Percentiles rank a stretch among this genome's conserved stretches.
phyloP scores from a whole-genome alignment of 2,329 filamentous ascomycete species.

The Stachybotrys chartarum region DNA sequence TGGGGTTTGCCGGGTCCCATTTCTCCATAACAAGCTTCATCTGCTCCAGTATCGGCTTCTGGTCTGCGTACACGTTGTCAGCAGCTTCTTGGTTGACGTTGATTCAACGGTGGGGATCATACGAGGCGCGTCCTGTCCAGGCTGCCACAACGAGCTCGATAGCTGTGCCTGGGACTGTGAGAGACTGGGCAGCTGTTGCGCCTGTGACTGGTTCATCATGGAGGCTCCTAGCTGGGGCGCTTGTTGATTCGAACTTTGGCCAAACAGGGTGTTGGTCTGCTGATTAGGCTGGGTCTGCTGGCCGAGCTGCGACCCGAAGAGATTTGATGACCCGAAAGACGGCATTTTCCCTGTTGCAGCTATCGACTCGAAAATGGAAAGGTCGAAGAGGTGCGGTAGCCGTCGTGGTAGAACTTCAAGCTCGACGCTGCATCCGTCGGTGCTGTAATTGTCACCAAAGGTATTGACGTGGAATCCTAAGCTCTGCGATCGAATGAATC shows the following conservation, averaged over 20 bases:
- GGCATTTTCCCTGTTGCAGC: background rate
- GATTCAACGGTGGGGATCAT: constrained; percentile 12
- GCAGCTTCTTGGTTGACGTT: background rate
- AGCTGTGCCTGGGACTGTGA: constrained; percentile 39
- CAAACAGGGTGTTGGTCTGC: constrained; percentile 18
- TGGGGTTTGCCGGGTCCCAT: constrained; percentile 63
- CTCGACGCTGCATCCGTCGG: background rate
- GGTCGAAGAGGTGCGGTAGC: background rate
- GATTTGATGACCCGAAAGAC: background rate
- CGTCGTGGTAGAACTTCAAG: background rate
- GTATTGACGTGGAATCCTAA: background rate
- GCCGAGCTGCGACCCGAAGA: constrained; percentile 29
- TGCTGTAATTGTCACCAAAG: background rate
- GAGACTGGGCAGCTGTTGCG: constrained; percentile 33
- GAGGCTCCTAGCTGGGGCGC: constrained; percentile 20
- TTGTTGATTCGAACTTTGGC: constrained; percentile 28
- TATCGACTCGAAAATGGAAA: background rate
- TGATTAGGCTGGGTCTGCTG: constrained; percentile 21
- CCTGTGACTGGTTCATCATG: constrained; percentile 29
- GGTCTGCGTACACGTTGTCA: constrained; percentile 25
- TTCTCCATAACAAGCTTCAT: constrained; percentile 63
- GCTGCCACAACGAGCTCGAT: constrained; percentile 46
- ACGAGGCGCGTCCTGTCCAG: constrained; percentile 43
- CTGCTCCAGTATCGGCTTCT: constrained; percentile 70
- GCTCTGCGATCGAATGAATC: too few species aligned